A percentile compares a stretch with the other conserved stretches of the same genome.
Conservation (phyloP, 83 land plant genomes). For the Picea abies region DNA sequence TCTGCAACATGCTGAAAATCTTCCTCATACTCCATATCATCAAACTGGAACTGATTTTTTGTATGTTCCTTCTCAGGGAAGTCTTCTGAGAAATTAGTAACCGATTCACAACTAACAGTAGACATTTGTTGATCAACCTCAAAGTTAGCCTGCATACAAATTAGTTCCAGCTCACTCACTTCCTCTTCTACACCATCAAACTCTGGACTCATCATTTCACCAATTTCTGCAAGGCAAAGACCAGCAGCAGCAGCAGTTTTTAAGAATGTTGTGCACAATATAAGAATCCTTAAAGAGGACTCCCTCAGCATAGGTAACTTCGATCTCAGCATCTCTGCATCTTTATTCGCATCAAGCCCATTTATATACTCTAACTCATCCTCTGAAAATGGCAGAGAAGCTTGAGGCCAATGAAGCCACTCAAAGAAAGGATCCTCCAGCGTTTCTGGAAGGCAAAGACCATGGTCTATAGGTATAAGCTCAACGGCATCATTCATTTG, state of each 20-base stretch:
- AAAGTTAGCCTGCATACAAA: slow-evolving; percentile 64
- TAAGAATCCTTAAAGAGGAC: slow-evolving; percentile 69
- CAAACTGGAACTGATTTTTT: slow-evolving; percentile 14
- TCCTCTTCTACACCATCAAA: slow-evolving; percentile 59
- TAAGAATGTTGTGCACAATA: slow-evolving; percentile 70
- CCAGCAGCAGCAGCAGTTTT: slow-evolving; percentile 73
- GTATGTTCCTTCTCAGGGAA: slow-evolving; percentile 7
- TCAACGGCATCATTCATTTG: slow-evolving; percentile 45
- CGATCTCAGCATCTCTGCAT: slow-evolving; percentile 57
- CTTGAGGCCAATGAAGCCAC: slow-evolving; percentile 94
- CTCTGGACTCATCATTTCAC: slow-evolving; percentile 82
- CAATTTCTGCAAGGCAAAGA: slow-evolving; percentile 80
- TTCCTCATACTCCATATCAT: slow-evolving; percentile 21
- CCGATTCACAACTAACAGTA: slow-evolving; percentile 15
- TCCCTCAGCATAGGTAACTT: slow-evolving; percentile 78
- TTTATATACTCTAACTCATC: slow-evolving; percentile 75
- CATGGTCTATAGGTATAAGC: slow-evolving; percentile 87
- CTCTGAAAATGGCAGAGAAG: slow-evolving; percentile 83
- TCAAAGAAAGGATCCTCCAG: slow-evolving; percentile 89
- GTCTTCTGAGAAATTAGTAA: slow-evolving; percentile 11
- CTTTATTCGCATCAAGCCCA: slow-evolving; percentile 57
- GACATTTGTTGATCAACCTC: slow-evolving; percentile 38
- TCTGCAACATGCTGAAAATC: slow-evolving; percentile 20
- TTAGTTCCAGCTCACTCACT: slow-evolving; percentile 69
- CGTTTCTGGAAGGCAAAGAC: slow-evolving; percentile 80